Base-by-base conservation (phyloP, 805 yeast genomes). In the Zygosaccharomyces bisporus region DNA sequence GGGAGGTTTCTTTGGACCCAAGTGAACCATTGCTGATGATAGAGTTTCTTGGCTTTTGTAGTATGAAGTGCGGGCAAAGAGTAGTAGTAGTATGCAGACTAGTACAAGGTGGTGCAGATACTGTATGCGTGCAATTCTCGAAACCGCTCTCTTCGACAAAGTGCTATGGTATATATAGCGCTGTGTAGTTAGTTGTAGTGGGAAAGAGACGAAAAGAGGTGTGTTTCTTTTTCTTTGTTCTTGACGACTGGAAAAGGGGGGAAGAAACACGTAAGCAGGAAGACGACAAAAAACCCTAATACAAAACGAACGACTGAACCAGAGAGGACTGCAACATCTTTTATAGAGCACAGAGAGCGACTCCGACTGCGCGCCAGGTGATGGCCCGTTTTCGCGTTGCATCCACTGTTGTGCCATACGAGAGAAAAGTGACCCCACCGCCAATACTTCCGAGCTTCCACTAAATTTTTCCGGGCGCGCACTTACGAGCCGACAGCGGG, bases 1-100 rank as follows among this genome's bases (percentile, higher is more conserved):
- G 51, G 86, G 90, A 44, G 93, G 93, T 55, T 77, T 77, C 64
- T 83, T 81, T 50, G 95, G 91, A 63, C 93, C 95, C 60, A 85
- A 75, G 67, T 80, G 86, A 66, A 85, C 95, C 95, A 85, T 85
- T 56, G 47, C 68, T 36, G 32, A 34, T 14, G 23, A n/a, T n/a
- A n/a, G n/a, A n/a, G n/a, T n/a, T n/a, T n/a, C 8, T 24, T 16
- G 27, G 7, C 17, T 17, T 17, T 25, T 25, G 33, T 37, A 4
- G 14, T 13, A 13, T 4, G 21, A 27, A 5, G 10, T 19, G 39
- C 20, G 14, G 5, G 19, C 25, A 10, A 17, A 14, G 8, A 25
- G 10, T n/a, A 25, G 17, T 6, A 14, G 19, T 13, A 13, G 21
- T 17, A 24, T 24, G 10, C 16, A 24, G 13, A 25, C 12, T 20